Evolutionary conservation across 306 rosid genomes (phyloP).

Genomic region (Dalbergia cultrata): DNA sequence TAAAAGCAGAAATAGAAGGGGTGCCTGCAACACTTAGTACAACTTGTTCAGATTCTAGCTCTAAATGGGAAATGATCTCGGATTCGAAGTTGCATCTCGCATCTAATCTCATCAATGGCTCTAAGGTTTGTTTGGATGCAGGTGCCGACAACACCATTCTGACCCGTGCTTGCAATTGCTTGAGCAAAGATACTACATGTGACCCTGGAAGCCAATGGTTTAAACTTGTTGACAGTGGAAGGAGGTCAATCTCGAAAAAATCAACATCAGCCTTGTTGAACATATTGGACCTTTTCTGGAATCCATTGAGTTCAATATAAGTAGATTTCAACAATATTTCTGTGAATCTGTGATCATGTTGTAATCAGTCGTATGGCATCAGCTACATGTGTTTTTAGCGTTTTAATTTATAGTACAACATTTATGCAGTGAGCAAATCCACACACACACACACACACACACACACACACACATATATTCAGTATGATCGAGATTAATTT

Average conservation of each 20-base stretch:
- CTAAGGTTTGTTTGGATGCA: conserved; percentile 75
- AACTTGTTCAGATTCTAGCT: conserved; percentile 54
- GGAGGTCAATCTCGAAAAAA: conserved; percentile 26
- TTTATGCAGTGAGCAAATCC: no score
- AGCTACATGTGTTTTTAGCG: background rate
- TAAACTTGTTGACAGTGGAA: conserved; percentile 71
- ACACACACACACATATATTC: no score
- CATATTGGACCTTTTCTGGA: conserved; percentile 32
- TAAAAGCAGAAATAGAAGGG: conserved; percentile 60
- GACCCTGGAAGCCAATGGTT: conserved; percentile 93
- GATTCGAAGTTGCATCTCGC: conserved; percentile 83
- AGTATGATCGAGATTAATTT: no score
- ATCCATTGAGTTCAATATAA: conserved; percentile 33
- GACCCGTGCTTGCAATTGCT: conserved; percentile 80
- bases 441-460: no score
- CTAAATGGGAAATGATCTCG: conserved; percentile 76
- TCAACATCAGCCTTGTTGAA: conserved; percentile 42
- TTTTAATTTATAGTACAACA: no score
- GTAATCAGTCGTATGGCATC: background rate
- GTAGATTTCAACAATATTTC: background rate
- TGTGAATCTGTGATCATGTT: background rate
- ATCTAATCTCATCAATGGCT: conserved; percentile 50
- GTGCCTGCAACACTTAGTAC: conserved; percentile 59
- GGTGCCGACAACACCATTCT: conserved; percentile 62
- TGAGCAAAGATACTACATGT: conserved; percentile 60